phyloP scores from a whole-genome alignment of 2,329 filamentous ascomycete species.

The Zymoseptoria passerinii region DNA sequence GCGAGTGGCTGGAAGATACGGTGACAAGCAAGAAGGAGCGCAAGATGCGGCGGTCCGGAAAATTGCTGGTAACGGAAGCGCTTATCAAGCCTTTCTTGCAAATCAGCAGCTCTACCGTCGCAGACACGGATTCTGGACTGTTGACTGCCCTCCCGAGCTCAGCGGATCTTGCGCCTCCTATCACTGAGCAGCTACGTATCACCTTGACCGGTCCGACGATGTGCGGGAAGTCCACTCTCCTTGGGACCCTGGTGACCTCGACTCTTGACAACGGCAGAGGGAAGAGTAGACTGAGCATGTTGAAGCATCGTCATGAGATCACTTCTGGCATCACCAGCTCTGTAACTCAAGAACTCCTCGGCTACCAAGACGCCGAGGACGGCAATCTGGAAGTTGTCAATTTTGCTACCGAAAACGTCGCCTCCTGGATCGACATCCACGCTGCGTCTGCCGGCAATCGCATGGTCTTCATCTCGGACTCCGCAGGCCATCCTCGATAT shows the following conservation, averaged over 20 bases:
- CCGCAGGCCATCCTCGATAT: conserved; percentile 83
- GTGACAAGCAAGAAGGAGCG: conserved; percentile 14
- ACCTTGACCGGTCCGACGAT: conserved; percentile 83
- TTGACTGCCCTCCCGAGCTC: conserved; percentile 8
- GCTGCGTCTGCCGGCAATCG: conserved; percentile 64
- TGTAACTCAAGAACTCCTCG: conserved; percentile 85
- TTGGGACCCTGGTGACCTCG: conserved; percentile 82
- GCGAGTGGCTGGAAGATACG: conserved; percentile 57
- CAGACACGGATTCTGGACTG: background rate
- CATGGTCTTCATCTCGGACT: conserved; percentile 82
- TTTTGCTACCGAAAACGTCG: conserved; percentile 76
- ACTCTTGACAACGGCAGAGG: conserved; percentile 86
- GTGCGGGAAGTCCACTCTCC: conserved; percentile 82
- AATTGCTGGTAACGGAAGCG: conserved; percentile 82
- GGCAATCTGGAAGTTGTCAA: conserved; percentile 55
- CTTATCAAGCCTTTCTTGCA: conserved; percentile 63
- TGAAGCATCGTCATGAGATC: conserved; percentile 91
- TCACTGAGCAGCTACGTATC: conserved; percentile 68
- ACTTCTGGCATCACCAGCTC: conserved; percentile 88
- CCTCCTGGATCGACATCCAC: conserved; percentile 93
- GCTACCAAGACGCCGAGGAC: conserved; percentile 49
- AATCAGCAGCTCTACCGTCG: conserved; percentile 9
- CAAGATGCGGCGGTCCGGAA: conserved; percentile 37
- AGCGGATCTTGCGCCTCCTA: conserved; percentile 11
- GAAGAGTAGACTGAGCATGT: conserved; percentile 75